A percentile compares a stretch with the other conserved stretches of the same genome.
Conservation (phyloP, 176 grass and related monocot species). For the Musa itinerans region DNA sequence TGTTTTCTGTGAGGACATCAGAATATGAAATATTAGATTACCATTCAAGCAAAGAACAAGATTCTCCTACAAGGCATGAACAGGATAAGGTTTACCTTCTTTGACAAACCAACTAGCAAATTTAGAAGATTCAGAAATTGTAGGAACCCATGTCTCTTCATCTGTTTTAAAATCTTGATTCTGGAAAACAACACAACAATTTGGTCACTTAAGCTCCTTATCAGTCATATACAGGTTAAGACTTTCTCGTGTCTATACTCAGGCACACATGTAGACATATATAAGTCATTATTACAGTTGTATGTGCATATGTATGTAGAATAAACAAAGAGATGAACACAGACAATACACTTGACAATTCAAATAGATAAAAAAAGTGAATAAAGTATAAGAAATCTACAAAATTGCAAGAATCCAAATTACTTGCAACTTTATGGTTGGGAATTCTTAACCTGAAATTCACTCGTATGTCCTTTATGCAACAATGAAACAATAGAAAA, state of each 20-base stretch:
- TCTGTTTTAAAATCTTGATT: conserved; percentile 40
- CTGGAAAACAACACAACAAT: conserved; percentile 28
- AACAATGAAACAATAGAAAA: too few relatives aligned
- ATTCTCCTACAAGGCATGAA: neutral
- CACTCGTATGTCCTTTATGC: too few relatives aligned
- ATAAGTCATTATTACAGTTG: too few relatives aligned
- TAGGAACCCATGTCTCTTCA: conserved; percentile 27
- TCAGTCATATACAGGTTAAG: neutral
- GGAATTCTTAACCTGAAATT: too few relatives aligned
- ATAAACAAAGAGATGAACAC: neutral
- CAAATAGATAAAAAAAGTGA: too few relatives aligned
- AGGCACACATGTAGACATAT: neutral
- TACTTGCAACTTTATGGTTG: too few relatives aligned
- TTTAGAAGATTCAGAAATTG: conserved; percentile 80
- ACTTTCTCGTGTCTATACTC: neutral
- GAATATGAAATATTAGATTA: conserved; percentile 1
- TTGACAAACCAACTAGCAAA: conserved; percentile 73
- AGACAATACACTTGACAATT: too few relatives aligned
- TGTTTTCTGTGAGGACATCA: conserved; percentile 32
- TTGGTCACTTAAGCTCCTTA: neutral
- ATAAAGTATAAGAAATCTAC: too few relatives aligned
- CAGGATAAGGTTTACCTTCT: conserved; percentile 43
- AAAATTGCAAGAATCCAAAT: too few relatives aligned
- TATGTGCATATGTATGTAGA: neutral
- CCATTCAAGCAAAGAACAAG: conserved; percentile 21